Base-by-base conservation (phyloP, 2,329 filamentous ascomycete species). In the Madurella mycetomatis region DNA sequence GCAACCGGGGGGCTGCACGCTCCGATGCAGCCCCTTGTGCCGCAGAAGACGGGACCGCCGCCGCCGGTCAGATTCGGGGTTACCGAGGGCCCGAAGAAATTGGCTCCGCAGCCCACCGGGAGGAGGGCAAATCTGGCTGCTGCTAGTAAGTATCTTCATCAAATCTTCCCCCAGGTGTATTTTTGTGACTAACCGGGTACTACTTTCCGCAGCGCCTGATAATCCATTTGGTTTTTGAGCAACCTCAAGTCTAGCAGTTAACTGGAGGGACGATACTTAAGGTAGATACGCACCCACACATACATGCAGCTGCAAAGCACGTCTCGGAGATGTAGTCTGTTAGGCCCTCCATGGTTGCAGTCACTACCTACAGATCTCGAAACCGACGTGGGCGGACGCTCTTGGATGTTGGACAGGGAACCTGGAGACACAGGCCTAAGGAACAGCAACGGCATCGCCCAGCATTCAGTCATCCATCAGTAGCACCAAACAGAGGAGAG, bases 21-120 rank as follows among this genome's bases (percentile, higher is more conserved):
- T 39, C 75, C 79, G 5, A 78, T 80, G 30, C 84, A 85, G 65
- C 76, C 73, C 58, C 79, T 55, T 51, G 73, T 85, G 58, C 82
- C 90, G 44, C 90, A 95, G 69, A 85, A 88, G 75, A 95, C 90
- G 9, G 90, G 90, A 0, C 94, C 94, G 7, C 78, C 92, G 17
- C 94, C 94, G 44, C 84, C 90, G 19, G 86, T 99, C 16, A 83
- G 90, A 56, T 99, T 99, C 69, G 94, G 94, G 40, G 85, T 95
- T 37, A 79, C 82, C 54, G 76, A 78, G 30, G 83, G 85, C 47
- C 76, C 84, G 31, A 90, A 91, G 72, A 94, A 88, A 70, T 74
- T 97, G 64, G 79, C 82, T 57, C 85, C 92, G 31, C 94, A 97
- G 74, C 81, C 90, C 30, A 99, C 94, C 7, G 94, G 94, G 60